Percentiles rank a stretch among this genome's conserved stretches.
Evolutionary conservation across 1,139 yeast genomes (phyloP).

Genomic region (Candida sanyaensis): DNA sequence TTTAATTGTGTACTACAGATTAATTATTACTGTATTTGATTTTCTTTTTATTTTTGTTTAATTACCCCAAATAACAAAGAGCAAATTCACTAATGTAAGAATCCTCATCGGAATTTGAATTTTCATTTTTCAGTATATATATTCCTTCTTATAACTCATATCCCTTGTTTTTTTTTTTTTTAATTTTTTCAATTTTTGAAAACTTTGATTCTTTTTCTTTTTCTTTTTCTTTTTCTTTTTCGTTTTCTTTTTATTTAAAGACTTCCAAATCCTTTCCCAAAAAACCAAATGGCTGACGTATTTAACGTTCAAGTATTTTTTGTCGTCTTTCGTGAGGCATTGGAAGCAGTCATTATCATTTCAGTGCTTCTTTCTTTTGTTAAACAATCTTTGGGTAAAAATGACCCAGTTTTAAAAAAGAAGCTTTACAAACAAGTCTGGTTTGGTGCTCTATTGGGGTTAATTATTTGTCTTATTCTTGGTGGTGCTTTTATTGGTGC

Average conservation of each 20-base stretch:
- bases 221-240: background rate
- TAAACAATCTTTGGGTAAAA: constrained; percentile 74
- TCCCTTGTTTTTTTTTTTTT: no score
- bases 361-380: constrained; percentile 89
- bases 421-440: constrained; percentile 73
- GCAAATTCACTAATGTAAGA: no score
- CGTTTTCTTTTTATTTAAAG: background rate
- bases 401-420: constrained; percentile 57
- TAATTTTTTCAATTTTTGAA: no score
- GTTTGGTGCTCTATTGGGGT: constrained; percentile 73
- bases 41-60: no score
- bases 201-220: background rate
- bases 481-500: constrained; percentile 88
- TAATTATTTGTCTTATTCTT: constrained; percentile 69
- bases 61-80: no score
- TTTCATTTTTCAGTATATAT: no score
- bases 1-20: no score
- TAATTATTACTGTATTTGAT: no score
- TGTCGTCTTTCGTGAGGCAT: constrained; percentile 84
- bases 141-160: no score
- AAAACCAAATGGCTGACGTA: constrained; percentile 35
- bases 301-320: constrained; percentile 70
- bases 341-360: constrained; percentile 87
- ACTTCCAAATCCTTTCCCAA: no score
- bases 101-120: no score